These are phyloP conservation scores for Fomes fomentarius DNA, from an alignment of 1,284 basidiomycete species.

Conservation along the genomic window DNA sequence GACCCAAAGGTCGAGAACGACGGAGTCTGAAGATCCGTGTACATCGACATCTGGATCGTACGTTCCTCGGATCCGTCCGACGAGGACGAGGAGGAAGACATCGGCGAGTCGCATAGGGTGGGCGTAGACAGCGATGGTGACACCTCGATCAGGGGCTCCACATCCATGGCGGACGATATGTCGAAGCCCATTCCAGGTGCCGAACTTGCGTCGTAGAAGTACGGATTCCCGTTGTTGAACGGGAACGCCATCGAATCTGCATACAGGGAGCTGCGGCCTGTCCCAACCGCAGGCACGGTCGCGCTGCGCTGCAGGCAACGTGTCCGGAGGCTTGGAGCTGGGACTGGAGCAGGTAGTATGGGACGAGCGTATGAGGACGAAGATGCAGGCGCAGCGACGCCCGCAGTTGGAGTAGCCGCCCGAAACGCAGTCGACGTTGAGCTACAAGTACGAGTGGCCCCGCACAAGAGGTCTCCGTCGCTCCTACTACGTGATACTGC, in stretches of 20 bases:
- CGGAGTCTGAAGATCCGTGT: conserved; percentile 30
- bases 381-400: not conserved
- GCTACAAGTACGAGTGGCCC: conserved; percentile 16
- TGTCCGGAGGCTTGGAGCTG: conserved; percentile 7
- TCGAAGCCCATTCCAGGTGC: conserved; percentile 16
- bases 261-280: conserved; percentile 4
- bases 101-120: conserved; percentile 33
- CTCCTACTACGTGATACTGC: conserved; percentile 29
- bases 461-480: conserved; percentile 27
- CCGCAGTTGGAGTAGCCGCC: conserved; percentile 17
- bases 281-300: conserved; percentile 25
- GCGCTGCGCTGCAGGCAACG: conserved; percentile 28
- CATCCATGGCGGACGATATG: conserved; percentile 10
- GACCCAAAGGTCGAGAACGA: conserved; percentile 23
- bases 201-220: conserved; percentile 8
- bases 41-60: conserved; percentile 34
- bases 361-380: not conserved
- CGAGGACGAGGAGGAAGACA: conserved; percentile 33
- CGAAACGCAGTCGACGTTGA: conserved; percentile 22
- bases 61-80: conserved; percentile 37
- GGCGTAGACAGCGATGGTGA: conserved; percentile 34
- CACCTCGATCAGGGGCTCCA: conserved; percentile 20
- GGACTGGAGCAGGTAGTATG: conserved; percentile 16
- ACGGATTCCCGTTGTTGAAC: not conserved
- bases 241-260: not conserved